A percentile compares a stretch with the other conserved stretches of the same genome.
Evolutionary conservation across 2,329 filamentous ascomycete genomes (phyloP).

Genomic region (Colletotrichum orbiculare): DNA sequence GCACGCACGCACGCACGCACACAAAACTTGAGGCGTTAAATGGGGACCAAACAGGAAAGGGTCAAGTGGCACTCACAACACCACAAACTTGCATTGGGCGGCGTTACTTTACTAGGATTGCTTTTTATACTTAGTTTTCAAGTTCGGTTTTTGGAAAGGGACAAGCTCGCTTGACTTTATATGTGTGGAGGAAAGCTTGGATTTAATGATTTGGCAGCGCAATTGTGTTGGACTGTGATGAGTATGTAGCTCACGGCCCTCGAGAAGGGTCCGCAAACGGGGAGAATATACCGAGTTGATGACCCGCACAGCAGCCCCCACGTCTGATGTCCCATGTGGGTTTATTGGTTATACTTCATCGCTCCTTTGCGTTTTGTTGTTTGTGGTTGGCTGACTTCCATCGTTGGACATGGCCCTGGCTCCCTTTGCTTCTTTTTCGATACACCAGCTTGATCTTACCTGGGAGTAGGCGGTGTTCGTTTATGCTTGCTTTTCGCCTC

Average conservation of each 20-base stretch:
- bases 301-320: constrained; percentile 3
- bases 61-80: neutral
- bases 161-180: too few species aligned
- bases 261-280: neutral
- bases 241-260: constrained; percentile 1
- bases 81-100: constrained; percentile 33
- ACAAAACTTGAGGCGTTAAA: constrained; percentile 27
- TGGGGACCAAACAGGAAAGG: constrained; percentile 18
- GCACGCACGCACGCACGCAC: constrained; percentile 3
- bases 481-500: too few species aligned
- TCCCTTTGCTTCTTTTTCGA: too few species aligned
- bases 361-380: neutral
- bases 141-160: too few species aligned
- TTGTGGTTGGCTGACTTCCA: too few species aligned
- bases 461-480: too few species aligned
- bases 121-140: constrained; percentile 1
- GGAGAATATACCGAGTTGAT: constrained; percentile 19
- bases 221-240: constrained; percentile 21
- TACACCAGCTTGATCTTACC: too few species aligned
- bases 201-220: constrained; percentile 24
- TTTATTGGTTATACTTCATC: neutral
- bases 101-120: constrained; percentile 17
- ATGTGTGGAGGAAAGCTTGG: constrained; percentile 7
- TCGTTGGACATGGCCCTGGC: too few species aligned
- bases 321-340: neutral